These are phyloP conservation scores for Chamaenerion angustifolium DNA, from an alignment of 345 rosid species.

Conservation along the genomic window DNA sequence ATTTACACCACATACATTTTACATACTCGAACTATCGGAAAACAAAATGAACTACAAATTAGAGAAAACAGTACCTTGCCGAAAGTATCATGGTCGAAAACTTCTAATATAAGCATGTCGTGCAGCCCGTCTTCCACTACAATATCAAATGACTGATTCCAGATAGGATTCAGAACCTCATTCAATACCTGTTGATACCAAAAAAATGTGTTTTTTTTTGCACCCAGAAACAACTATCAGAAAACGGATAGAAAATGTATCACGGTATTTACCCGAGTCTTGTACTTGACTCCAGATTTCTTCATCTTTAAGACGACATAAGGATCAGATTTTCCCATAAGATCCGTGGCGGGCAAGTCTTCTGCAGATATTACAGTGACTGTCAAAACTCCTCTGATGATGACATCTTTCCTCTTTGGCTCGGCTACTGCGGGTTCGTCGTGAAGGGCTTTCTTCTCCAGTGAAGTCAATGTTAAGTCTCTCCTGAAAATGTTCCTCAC, in stretches of 20 bases:
- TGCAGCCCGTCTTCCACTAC: constrained; percentile 91
- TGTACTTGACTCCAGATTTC: constrained; percentile 49
- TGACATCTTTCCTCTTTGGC: constrained; percentile 39
- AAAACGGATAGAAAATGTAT: too few relatives aligned
- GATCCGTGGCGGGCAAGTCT: constrained; percentile 55
- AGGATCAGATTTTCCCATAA: constrained; percentile 79
- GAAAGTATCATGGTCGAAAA: constrained; percentile 79
- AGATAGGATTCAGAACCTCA: constrained; percentile 69
- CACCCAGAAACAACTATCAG: too few relatives aligned
- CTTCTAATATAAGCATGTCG: constrained; percentile 61
- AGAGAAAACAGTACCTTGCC: constrained; percentile 49
- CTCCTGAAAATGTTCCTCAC: constrained; percentile 38
- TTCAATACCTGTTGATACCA: constrained; percentile 40
- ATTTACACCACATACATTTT: neutral
- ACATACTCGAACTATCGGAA: too few relatives aligned
- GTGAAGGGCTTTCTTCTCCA: constrained; percentile 66
- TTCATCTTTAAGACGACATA: constrained; percentile 60
- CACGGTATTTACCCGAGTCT: too few relatives aligned
- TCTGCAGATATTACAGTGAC: constrained; percentile 63
- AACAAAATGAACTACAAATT: too few relatives aligned
- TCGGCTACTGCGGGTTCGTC: constrained; percentile 22
- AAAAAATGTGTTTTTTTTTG: too few relatives aligned
- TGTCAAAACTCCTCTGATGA: constrained; percentile 77
- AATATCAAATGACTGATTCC: constrained; percentile 92
- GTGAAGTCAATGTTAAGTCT: constrained; percentile 46